Base-by-base conservation (phyloP, 2,329 filamentous ascomycete genomes). In the Dissoconium aciculare region DNA sequence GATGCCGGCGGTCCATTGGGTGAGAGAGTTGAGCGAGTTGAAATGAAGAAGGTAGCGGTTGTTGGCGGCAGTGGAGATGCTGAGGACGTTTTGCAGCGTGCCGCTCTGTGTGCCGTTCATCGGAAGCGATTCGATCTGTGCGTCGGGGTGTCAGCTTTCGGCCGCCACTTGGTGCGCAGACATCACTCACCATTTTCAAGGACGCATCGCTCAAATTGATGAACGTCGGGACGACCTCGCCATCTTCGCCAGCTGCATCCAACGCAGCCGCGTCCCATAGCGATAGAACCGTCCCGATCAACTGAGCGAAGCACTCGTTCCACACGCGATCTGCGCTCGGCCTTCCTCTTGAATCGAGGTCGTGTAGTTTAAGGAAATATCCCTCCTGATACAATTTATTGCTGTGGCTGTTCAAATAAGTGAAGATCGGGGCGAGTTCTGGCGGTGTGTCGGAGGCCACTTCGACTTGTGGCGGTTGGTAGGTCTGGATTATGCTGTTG, bases 361-460 rank as follows among this genome's bases (percentile, higher is more conserved):
- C 89, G 55, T 94, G 87, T 28, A 98, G 64, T 59, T 95, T 98
- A 45, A 98, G 60, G 44, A 98, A 95, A 52, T 95, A 98, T 21
- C 89, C 89, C 59, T 98, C 89, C 46, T 94, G 85, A 54, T 95
- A 98, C 33, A 95, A 64, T 60, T 95, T 95, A 57, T 94, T 94
- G 35, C 74, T 78, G 55, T 98, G 89, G 57, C 78, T 89, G 59
- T 93, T 95, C 42, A 98, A 69, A 51, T 83, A 89, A 37, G 73
- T 81, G 57, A 95, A 95, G 48, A 95, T 85, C 41, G 85, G 87
- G 59, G 84, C 79, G 39, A 98, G 67, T 64, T 98, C 89, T 21
- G 89, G 84, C 39, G 89, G 74, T 16, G 82, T 92, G 52, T 94
- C 83, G 44, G 77, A 69, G 50, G 71, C 73, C 41, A 89, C 67